Conservation (phyloP, 2,329 filamentous ascomycete genomes). For the Stachybotrys chartarum region DNA sequence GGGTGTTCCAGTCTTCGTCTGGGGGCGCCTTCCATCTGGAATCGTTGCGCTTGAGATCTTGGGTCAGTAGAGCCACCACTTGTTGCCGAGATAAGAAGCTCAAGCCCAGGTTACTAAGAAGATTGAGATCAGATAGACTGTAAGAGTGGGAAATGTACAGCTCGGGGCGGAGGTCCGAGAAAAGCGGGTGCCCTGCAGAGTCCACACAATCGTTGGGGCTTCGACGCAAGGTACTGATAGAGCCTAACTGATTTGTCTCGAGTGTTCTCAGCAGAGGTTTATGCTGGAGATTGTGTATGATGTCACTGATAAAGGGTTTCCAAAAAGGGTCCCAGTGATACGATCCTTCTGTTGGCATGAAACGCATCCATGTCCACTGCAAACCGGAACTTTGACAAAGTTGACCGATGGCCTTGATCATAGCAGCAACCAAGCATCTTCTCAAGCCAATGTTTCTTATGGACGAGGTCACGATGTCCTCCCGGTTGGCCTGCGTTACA, state of each 20-base stretch:
- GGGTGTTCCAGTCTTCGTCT: neutral
- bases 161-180: neutral
- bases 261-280: neutral
- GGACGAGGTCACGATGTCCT: constrained; percentile 31
- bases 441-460: constrained; percentile 28
- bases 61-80: neutral
- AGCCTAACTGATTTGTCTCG: neutral
- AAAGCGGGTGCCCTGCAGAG: neutral
- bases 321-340: constrained; percentile 20
- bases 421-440: constrained; percentile 26
- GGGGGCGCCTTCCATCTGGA: neutral
- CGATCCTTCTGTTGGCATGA: constrained; percentile 24
- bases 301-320: constrained; percentile 12
- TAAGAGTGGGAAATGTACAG: neutral
- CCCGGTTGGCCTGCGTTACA: constrained; percentile 34
- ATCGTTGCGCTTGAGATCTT: neutral
- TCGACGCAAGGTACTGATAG: neutral
- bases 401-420: constrained; percentile 28
- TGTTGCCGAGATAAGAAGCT: neutral
- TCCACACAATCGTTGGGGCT: neutral
- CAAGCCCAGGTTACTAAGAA: neutral
- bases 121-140: neutral
- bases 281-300: constrained; percentile 5
- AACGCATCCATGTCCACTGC: constrained; percentile 37
- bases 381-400: constrained; percentile 30